Evolutionary conservation across 345 rosid species (phyloP), one percentile per base, ranked within the genome.

Genomic region (Salix arbutifolia): DNA sequence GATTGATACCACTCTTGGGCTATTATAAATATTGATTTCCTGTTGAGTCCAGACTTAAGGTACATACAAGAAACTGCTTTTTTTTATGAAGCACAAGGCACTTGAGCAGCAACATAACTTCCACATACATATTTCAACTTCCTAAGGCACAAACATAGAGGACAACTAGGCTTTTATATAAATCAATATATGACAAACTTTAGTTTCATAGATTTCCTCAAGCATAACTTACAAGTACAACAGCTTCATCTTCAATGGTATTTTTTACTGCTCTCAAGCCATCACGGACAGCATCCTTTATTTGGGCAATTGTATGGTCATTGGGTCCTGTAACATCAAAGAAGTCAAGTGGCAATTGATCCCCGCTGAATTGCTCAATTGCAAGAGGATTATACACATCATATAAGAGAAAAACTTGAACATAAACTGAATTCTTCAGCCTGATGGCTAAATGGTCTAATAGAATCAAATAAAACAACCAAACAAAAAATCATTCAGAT

Each of bases 231-330:
- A 94, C 99, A 82, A 96, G 84, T 53, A 96, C 88, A 46, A 92
- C 89, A 26, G 93, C 91, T 84, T 96, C 97, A 84, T 96, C 98
- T 85, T 96, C 99, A 68, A 94, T 77, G 21, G 98, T 91, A 77
- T 96, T 96, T 87, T 96, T 96, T 6, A 96, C 98, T 52, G 98
- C 90, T 84, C 97, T 89, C 67, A 96, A 84, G 69, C 99, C 99
- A 89, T 96, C 98, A 30, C 98, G 94, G 52, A 93, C 93, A 79
- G 98, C 96, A 77, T 93, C 99, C 86, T 96, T 96, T 70, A 96
- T 96, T 90, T 96, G 98, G 65, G 98, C 97, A 87, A 93, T 93
- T 65, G 98, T 93, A 76, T 96, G 99, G 80, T 93, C 99, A 77
- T 93, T 96, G 62, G 98, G 99, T 75, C 99, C 99, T 96, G 82